Evolutionary conservation across 768 basidiomycete species (phyloP).

Genomic region (Boletus rufocinnamomeus): DNA sequence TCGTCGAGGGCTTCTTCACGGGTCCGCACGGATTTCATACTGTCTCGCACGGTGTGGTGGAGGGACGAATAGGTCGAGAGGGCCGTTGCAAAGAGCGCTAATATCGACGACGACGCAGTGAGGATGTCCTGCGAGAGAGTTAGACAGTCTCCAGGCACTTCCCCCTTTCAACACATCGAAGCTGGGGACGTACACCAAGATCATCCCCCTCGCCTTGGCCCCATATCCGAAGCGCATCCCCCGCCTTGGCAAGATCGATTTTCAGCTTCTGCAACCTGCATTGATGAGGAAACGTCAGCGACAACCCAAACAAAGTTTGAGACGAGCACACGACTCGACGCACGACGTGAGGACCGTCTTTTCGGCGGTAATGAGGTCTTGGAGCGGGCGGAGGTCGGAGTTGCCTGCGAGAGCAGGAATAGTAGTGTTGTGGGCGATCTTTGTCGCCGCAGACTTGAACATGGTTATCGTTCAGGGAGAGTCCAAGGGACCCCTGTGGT

Average conservation of each 20-base stretch:
- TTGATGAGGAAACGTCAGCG: neutral
- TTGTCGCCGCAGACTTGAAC: constrained; percentile 79
- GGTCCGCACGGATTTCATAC: constrained; percentile 81
- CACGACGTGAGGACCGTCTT: constrained; percentile 79
- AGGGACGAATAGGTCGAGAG: constrained; percentile 70
- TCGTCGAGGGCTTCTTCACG: constrained; percentile 84
- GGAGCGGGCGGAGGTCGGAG: constrained; percentile 76
- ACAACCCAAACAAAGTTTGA: neutral
- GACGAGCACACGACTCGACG: constrained; percentile 28
- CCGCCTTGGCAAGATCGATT: constrained; percentile 63
- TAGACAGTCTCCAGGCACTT: neutral
- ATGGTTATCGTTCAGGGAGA: constrained; percentile 39
- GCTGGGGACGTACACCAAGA: constrained; percentile 55
- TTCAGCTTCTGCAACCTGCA: constrained; percentile 65
- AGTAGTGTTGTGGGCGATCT: constrained; percentile 87
- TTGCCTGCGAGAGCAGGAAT: constrained; percentile 71
- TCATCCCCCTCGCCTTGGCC: constrained; percentile 83
- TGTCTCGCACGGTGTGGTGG: constrained; percentile 59
- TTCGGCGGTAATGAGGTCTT: constrained; percentile 88
- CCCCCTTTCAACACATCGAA: neutral
- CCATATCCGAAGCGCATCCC: constrained; percentile 73
- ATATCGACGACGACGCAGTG: constrained; percentile 64
- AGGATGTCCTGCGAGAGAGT: constrained; percentile 64
- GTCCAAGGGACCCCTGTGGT: neutral
- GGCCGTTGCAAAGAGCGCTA: constrained; percentile 66